These are phyloP conservation scores for Rhizopus stolonifer DNA, from an alignment of 371 early-diverging fungal genomes.

Conservation along the genomic window DNA sequence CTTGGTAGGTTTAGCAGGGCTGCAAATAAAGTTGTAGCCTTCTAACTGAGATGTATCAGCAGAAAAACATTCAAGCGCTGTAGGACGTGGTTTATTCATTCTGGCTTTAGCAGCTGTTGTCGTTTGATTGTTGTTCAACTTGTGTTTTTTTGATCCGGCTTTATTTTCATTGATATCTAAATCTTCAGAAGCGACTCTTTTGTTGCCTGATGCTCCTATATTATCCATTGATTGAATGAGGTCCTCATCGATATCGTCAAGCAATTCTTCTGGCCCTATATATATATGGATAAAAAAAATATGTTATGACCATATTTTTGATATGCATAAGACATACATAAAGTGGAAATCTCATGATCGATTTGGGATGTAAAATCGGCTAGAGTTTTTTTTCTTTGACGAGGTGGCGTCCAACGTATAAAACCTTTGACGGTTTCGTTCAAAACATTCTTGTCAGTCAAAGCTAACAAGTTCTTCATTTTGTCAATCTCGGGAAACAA, in stretches of 20 bases:
- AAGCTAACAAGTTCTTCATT: slow-evolving; percentile 26
- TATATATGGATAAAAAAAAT: neutral
- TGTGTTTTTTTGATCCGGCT: neutral
- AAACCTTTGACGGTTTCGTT: slow-evolving; percentile 20
- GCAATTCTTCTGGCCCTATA: neutral
- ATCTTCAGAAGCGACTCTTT: neutral
- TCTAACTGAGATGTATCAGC: neutral
- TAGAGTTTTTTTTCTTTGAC: slow-evolving; percentile 23
- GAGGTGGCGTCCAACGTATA: slow-evolving; percentile 20
- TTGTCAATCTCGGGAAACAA: slow-evolving; percentile 24
- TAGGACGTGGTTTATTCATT: slow-evolving; percentile 16
- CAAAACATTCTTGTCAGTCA: slow-evolving; percentile 12
- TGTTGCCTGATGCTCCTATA: neutral
- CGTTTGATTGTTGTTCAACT: neutral
- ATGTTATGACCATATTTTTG: neutral
- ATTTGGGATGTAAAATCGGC: slow-evolving; percentile 13
- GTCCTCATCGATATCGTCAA: neutral
- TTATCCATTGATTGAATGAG: neutral
- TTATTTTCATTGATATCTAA: neutral
- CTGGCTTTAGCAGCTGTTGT: too few relatives aligned
- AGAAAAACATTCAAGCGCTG: slow-evolving; percentile 17
- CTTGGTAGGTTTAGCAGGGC: slow-evolving; percentile 11
- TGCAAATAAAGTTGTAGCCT: slow-evolving; percentile 9
- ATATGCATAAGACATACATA: slow-evolving; percentile 4
- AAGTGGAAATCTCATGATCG: slow-evolving; percentile 13